Evolutionary conservation across 306 rosid species (phyloP).

Genomic region (Rosa persica): DNA sequence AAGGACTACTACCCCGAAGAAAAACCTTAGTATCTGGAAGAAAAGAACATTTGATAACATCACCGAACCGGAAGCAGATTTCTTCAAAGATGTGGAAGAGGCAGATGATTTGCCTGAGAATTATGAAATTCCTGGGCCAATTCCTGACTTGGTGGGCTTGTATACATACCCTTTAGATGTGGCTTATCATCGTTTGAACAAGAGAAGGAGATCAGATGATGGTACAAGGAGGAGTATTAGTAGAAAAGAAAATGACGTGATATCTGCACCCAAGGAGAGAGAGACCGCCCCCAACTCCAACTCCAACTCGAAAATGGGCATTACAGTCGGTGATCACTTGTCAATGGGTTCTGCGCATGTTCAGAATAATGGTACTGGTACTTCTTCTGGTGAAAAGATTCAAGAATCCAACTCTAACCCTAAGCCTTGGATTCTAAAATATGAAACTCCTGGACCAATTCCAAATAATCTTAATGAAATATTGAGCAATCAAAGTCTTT

Average conservation of each 20-base stretch:
- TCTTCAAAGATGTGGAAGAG: background rate
- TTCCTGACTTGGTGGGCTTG: background rate
- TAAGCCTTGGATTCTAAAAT: background rate
- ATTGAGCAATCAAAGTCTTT: background rate
- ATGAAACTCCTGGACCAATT: background rate
- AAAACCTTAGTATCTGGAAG: background rate
- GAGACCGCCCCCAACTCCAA: background rate
- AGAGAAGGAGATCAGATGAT: background rate
- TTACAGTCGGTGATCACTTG: background rate
- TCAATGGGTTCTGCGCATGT: background rate
- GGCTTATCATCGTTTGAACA: background rate
- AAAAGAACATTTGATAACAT: background rate
- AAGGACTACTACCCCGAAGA: background rate
- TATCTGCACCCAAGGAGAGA: background rate
- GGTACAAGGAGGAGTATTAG: background rate
- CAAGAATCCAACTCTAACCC: background rate
- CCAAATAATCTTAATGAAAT: background rate
- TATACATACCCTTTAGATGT: background rate
- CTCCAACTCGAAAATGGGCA: background rate
- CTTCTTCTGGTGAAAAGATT: background rate
- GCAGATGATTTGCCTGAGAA: background rate
- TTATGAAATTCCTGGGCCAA: conserved; percentile 2
- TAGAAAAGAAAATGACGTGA: background rate
- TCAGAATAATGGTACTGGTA: background rate
- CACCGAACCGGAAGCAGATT: background rate